Evolutionary conservation across 768 basidiomycete genomes (phyloP).

Genomic region (Hericium erinaceus): DNA sequence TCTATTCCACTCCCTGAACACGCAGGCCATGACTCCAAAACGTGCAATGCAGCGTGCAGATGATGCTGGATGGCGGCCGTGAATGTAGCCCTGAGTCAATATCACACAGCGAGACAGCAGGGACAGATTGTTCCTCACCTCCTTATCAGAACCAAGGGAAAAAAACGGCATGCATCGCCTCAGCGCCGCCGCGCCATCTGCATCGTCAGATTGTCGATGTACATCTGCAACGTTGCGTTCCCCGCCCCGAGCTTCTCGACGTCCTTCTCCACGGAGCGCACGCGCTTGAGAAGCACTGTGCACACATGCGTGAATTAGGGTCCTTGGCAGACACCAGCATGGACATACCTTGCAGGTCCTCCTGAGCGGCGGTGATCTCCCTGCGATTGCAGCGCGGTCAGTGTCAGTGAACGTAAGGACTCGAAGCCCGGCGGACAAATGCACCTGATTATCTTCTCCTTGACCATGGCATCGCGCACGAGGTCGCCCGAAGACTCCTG

Average conservation of each 20-base stretch:
- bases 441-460: conserved; percentile 72
- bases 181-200: conserved; percentile 78
- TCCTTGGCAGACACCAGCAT: neutral
- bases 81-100: too few relatives aligned
- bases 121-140: too few relatives aligned
- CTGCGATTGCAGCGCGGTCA: conserved; percentile 26
- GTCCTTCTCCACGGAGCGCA: conserved; percentile 63
- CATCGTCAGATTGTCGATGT: conserved; percentile 81
- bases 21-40: too few relatives aligned
- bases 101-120: too few relatives aligned
- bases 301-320: neutral
- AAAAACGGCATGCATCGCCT: conserved; percentile 6
- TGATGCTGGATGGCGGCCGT: too few relatives aligned
- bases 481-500: conserved; percentile 43
- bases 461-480: conserved; percentile 66
- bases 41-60: too few relatives aligned
- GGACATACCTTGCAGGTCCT: conserved; percentile 62
- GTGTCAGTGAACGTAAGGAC: neutral
- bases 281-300: conserved; percentile 57
- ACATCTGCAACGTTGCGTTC: conserved; percentile 79
- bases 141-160: too few relatives aligned
- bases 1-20: too few relatives aligned
- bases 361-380: conserved; percentile 67
- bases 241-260: conserved; percentile 73
- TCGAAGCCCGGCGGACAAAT: conserved; percentile 16